Evolutionary conservation across 352 stramenopile genomes (phyloP), one percentile per base, ranked within the genome.

Genomic region (Phytophthora fragariae): DNA sequence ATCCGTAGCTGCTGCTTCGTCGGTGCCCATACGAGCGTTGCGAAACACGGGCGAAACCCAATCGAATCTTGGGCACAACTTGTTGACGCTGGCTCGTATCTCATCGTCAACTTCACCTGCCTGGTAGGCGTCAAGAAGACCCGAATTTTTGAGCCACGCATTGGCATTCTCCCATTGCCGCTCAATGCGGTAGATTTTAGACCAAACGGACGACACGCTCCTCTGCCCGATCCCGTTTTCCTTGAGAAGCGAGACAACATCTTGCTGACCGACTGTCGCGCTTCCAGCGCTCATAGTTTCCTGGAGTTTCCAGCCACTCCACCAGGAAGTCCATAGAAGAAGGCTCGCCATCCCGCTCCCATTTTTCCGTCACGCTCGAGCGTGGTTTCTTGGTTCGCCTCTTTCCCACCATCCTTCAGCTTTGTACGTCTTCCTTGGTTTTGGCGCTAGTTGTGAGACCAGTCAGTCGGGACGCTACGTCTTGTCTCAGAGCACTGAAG

Each of bases 221-320:
- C 57, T 37, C 3, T 63, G 41, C 21, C 2, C 19, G 19, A 46
- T 64, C 5, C 57, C 24, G 12, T 44, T 5, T 24, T 21, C 39
- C 39, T 55, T 44, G 6, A 64, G 41, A 17, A 64, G 9, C 11
- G 41, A 27, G n/a, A 55, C 0, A 29, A 41, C 46, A 3, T 64
- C 57, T 44, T 64, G 37, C 39, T 17, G 2, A 11, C n/a, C 37
- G 49, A 50, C 15, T 50, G 17, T 53, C 57, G 11, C 39, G 10
- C 19, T 61, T 15, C 57, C 19, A 62, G 19, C 37, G 35, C 24
- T 10, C 37, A 21, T 64, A 55, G 41, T 55, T 64, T 3, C 57
- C 57, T n/a, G 57, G 39, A 2, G 24, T 44, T 27, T 55, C 27
- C 5, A 64, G 12, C 24, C 57, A 64, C 31, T 37, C 21, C 17